Base-by-base conservation (phyloP, 208 protist species). In the Lotmaria passim region DNA sequence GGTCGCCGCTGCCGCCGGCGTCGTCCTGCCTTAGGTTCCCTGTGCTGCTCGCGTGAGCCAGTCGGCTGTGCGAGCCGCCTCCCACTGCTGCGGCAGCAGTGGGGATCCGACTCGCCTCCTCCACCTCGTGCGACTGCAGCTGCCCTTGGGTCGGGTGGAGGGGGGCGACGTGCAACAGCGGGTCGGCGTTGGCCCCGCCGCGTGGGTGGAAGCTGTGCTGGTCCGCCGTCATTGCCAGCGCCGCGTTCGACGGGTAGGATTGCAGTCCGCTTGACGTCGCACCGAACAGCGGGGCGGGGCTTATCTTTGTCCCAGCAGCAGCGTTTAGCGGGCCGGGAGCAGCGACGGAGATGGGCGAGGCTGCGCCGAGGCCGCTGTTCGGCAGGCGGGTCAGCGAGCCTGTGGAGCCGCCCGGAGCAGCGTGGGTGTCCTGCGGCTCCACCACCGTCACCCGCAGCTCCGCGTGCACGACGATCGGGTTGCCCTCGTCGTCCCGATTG, bases 371-470 rank as follows among this genome's bases (percentile, higher is more conserved):
- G 41, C 44, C 58, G 36, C 44, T 39, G 15, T 43, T 38, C 31
- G 34, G 53, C 50, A 50, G 50, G 33, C 53, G 65, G 11, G 31
- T 3, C 36, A 43, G 17, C 28, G 50, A 46, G 44, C 21, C 5
- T 15, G 21, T 6, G 12, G 14, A 12, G 39, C 15, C 33, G 38
- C 41, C 47, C 17, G 60, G 50, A 7, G 52, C 24, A 1, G 43
- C 23, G 44, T 76, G 62, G 4, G 74, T 74, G 36, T 69, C 55
- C 38, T 78, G 73, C 41, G 79, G 75, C 58, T 77, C 76, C 39
- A 88, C 77, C 23, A 75, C 76, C 7, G 52, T 67, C 17, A 90
- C 81, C n/a, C 74, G 71, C n/a, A 90, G 69, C 58, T 85, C 81
- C 0, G 81, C 59, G 10, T 73, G 53, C 7, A 82, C 68, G 23